Conservation (phyloP, 192 early-diverging fungal species). For the Thamnidium elegans region DNA sequence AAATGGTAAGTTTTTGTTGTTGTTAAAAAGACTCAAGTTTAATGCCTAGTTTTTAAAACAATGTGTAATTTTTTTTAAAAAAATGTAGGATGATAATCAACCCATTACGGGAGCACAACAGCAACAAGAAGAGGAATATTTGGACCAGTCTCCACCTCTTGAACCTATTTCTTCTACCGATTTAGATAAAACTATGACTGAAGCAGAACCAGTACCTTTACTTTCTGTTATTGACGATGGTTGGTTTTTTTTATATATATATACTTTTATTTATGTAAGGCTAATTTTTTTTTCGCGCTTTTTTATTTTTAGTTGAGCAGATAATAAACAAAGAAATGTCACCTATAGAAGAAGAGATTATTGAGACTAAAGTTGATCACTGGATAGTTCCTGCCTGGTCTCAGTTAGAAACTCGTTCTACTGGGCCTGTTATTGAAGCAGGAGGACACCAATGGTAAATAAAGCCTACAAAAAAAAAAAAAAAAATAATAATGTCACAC, state of each 20-base stretch:
- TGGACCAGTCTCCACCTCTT: too few species aligned
- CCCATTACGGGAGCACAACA: too few species aligned
- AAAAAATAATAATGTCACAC: neutral
- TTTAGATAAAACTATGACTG: constrained; percentile 14
- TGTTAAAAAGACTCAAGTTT: too few species aligned
- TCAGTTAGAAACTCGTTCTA: constrained; percentile 1
- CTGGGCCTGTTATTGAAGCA: constrained; percentile 12
- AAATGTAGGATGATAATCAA: too few species aligned
- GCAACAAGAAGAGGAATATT: too few species aligned
- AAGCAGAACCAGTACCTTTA: constrained; percentile 2
- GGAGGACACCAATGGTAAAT: constrained; percentile 21
- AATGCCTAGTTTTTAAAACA: too few species aligned
- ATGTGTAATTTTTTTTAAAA: too few species aligned
- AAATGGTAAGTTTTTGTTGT: too few species aligned
- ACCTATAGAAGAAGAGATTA: constrained; percentile 5
- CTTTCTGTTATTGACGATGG: constrained; percentile 22
- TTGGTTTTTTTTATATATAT: constrained; percentile 2
- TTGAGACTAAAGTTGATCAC: constrained; percentile 5
- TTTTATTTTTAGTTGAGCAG: constrained; percentile 6
- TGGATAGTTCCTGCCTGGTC: constrained; percentile 7
- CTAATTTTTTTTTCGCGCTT: neutral
- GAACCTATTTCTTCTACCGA: neutral
- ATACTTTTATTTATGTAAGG: neutral
- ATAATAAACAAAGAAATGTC: constrained; percentile 2
- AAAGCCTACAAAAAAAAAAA: neutral